phyloP scores from a whole-genome alignment of 257 asterid species.

The Solanum appendiculatum region DNA sequence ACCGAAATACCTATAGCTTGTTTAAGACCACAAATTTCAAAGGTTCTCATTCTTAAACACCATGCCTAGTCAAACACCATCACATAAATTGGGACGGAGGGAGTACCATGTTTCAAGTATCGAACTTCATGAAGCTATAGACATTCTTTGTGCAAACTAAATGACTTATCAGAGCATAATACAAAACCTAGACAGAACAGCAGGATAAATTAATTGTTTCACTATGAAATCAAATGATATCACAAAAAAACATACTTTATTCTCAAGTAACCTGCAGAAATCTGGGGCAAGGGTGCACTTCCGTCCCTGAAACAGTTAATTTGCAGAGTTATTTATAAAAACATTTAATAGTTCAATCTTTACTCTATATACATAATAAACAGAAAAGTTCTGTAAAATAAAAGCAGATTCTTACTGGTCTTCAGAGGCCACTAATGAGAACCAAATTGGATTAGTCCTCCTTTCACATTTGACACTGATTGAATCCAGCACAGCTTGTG shows the following conservation, averaged over 20 bases:
- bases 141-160: not conserved
- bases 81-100: not conserved
- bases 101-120: not conserved
- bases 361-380: not conserved
- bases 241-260: constrained; percentile 49
- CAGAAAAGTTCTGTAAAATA: not conserved
- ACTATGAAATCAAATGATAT: not conserved
- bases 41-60: not conserved
- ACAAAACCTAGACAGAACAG: not conserved
- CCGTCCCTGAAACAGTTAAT: constrained; percentile 50
- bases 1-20: not conserved
- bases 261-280: constrained; percentile 77
- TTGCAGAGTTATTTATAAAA: constrained; percentile 9
- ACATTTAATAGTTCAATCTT: not conserved
- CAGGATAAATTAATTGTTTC: not conserved
- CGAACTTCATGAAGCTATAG: not conserved
- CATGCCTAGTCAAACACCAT: not conserved
- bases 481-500: constrained; percentile 67
- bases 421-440: constrained; percentile 71
- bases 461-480: constrained; percentile 34
- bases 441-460: constrained; percentile 72
- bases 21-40: not conserved
- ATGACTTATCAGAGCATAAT: not conserved
- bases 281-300: constrained; percentile 70
- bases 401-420: constrained; percentile 50